Evolutionary conservation across 2,329 filamentous ascomycete genomes (phyloP), one percentile per base, ranked within the genome.

Genomic region (Pestalotiopsis sp.): DNA sequence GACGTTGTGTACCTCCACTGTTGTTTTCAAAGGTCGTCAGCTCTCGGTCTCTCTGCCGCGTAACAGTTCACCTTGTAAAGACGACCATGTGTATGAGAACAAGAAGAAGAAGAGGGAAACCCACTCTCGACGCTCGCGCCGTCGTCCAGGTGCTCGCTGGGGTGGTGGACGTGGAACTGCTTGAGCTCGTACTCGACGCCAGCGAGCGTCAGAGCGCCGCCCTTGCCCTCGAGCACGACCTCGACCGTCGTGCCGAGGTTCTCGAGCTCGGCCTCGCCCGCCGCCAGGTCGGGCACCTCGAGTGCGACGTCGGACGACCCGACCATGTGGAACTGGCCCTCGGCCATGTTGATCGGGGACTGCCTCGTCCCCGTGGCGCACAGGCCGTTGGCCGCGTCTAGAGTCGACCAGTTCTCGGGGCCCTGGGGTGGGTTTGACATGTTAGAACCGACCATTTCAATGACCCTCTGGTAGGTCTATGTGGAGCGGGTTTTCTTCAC

Each of bases 1-100:
- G 55, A 90, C 88, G 82, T 90, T 87, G 79, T 91, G 88, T 78
- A 85, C 83, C 76, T 87, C 86, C 81, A 87, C 80, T 76, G 73
- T 64, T 63, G 60, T 36, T 36, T 36, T 1, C 6, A 31, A 64
- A 25, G 20, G 36, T 45, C 17, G 52, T 31, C n/a, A 11, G 14
- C 4, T 27, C 14, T 17, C 52, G 31, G 36, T 72, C 64, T 65
- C 41, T 3, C 27, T 13, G 25, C 41, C 41, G 14, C 11, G 14
- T 41, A 4, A 41, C 3, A 41, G 14, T 11, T 41, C 7, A 41
- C 14, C 2, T 41, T 45, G 17, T 14, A 45, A 7, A 14, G 14
- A 45, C 17, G 14, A 59, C 17, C 14, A 31, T 6, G 20, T 52
- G 23, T 6, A n/a, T 55, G 25, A 3, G 2, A 7, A 20, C 5